Conservation (phyloP, 306 rosid species). For the Gleditsia sinensis region DNA sequence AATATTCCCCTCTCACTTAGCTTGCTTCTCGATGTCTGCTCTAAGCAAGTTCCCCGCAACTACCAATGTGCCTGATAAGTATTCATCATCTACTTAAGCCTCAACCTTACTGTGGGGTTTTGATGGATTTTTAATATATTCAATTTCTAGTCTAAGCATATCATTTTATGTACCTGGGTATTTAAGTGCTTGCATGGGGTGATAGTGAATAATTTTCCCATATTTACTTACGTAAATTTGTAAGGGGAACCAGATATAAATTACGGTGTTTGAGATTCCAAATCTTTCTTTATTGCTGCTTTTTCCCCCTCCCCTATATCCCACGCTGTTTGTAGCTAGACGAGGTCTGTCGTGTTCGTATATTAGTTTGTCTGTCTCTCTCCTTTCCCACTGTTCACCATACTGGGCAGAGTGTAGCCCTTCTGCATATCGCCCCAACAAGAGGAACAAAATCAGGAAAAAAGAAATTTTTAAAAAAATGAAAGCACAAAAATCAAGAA, state of each 20-base stretch:
- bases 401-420: not conserved
- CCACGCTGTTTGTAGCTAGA: too few species aligned
- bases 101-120: constrained; percentile 1
- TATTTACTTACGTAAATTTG: constrained; percentile 2
- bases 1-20: constrained; percentile 67
- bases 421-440: not conserved
- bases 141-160: not conserved
- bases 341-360: not conserved
- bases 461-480: not conserved
- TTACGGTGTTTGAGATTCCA: constrained; percentile 1
- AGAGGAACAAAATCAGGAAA: not conserved
- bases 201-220: constrained; percentile 13
- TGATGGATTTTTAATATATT: not conserved
- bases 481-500: not conserved
- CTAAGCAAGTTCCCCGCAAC: constrained; percentile 37
- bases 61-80: constrained; percentile 55
- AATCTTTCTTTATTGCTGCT: constrained; percentile 1
- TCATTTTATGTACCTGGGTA: constrained; percentile 21
- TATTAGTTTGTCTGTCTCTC: not conserved
- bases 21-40: constrained; percentile 76
- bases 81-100: not conserved
- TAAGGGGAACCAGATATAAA: constrained; percentile 1
- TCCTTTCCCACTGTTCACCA: not conserved
- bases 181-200: not conserved
- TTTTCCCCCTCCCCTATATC: too few species aligned